phyloP scores from a whole-genome alignment of 2,329 filamentous ascomycete genomes.

The Aureobasidium sp. region DNA sequence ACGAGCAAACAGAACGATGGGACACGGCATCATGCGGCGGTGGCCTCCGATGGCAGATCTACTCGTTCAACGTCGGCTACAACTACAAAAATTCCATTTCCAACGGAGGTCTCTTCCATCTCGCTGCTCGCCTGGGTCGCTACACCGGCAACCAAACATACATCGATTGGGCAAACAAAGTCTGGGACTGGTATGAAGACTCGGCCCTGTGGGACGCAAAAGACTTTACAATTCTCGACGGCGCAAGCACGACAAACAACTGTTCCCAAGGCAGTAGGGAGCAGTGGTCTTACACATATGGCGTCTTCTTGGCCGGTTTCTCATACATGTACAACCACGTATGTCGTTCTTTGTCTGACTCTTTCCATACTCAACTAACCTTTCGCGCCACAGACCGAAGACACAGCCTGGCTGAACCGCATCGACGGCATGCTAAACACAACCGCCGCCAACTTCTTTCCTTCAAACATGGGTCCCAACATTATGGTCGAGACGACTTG shows the following conservation, averaged over 20 bases:
- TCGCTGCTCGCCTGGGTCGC: constrained; percentile 60
- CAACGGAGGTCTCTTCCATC: constrained; percentile 52
- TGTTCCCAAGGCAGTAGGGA: constrained; percentile 46
- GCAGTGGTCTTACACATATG: constrained; percentile 36
- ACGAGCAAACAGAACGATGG: constrained; percentile 67
- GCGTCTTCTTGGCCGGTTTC: constrained; percentile 32
- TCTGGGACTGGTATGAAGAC: constrained; percentile 51
- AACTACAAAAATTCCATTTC: constrained; percentile 52
- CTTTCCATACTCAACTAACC: not conserved
- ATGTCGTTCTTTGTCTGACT: not conserved
- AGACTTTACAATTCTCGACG: constrained; percentile 49
- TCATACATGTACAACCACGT: constrained; percentile 15
- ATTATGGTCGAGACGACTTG: constrained; percentile 63
- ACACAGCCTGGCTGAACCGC: constrained; percentile 24
- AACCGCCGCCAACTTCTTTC: constrained; percentile 43
- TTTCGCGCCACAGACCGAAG: constrained; percentile 2
- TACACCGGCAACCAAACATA: constrained; percentile 78
- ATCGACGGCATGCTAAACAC: constrained; percentile 16
- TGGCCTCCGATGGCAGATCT: constrained; percentile 81
- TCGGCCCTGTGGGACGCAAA: constrained; percentile 44
- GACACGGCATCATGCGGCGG: constrained; percentile 60
- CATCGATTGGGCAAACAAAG: constrained; percentile 62
- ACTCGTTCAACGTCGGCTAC: constrained; percentile 63
- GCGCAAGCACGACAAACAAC: constrained; percentile 43
- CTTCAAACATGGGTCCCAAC: constrained; percentile 39